Evolutionary conservation across 192 early-diverging fungal species (phyloP), one percentile per base, ranked within the genome.

Genomic region (Rhizophlyctis rosea): DNA sequence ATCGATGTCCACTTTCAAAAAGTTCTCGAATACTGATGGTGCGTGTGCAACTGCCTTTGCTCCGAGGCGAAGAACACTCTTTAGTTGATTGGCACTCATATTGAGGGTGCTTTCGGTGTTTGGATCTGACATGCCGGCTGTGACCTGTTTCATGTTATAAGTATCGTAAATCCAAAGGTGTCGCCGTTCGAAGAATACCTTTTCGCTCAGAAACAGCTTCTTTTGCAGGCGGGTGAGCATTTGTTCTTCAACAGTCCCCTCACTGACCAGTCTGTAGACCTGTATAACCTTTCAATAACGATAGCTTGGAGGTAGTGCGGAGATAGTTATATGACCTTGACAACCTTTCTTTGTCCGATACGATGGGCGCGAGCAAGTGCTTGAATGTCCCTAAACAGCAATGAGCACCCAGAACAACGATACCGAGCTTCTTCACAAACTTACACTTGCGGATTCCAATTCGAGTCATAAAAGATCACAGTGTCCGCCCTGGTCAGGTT

Each of bases 401-500:
- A 28, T 33, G 35, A 16, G 34, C 14, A 36, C 53, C 34, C 3
- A 9, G 23, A 39, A 25, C 62, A 18, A 25, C 31, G 7, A 18
- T 29, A 56, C 3, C 32, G 51, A 54, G 0, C 36, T 69, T 73
- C 34, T 16, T 9, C 50, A 52, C 9, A 24, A 52, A 52, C n/a
- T 23, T 18, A 23, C 55, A 32, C 24, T 34, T 93, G 91, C 4
- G 94, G 94, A 55, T 96, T 96, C 62, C 87, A 91, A 23, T 94
- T 92, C 23, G 59, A 72, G 62, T 83, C 78, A 51, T 91, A 96
- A 56, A 98, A 87, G 52, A 98, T 90, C 4, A 98, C 93, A 4
- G 92, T 95, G 62, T 98, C 94, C 0, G 96, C 94, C 0, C 92
- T 88, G 30, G 88, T 88, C 39, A 99, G 71, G 61, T 99, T 99